Evolutionary conservation across 2,329 filamentous ascomycete genomes (phyloP), one percentile per base, ranked within the genome.

Genomic region (Magnaporthiopsis rhizophila): DNA sequence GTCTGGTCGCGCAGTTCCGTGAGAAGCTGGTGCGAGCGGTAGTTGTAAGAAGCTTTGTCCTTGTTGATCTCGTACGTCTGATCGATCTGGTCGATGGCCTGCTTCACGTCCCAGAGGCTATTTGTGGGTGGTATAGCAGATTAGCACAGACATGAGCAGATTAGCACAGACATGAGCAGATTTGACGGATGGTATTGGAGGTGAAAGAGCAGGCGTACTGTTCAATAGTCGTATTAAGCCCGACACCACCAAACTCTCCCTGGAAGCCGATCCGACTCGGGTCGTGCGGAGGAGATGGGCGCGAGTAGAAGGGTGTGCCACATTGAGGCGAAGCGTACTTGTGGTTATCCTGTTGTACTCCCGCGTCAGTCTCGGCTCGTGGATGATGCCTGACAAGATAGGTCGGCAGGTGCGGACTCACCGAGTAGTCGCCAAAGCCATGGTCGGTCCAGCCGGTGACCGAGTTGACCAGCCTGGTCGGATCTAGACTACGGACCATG

Each of bases 241-340:
- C 89, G 15, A 90, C 81, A 0, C 88, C 88, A 3, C 88, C 88
- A 65, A 90, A 91, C 69, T 91, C 89, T 34, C 88, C 88, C 67
- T 90, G 87, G 68, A 91, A 81, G 0, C 83, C 88, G 38, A 91
- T 89, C 0, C 88, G 82, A 6, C 69, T 75, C 0, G 79, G 75
- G 66, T 87, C 87, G 69, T 81, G 86, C 1, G 83, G 86, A 6
- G 76, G 79, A 0, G 83, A 84, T 3, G 75, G 69, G 3, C 76
- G 78, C 0, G 86, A 89, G 73, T 87, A 89, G 70, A 86, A 90
- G 0, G 88, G 88, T 0, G 87, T 83, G 8, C 88, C 89, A 66
- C 88, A 91, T 69, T 91, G 88, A 0, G 89, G 86, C 58, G 84
- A 86, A 0, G 88, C 85, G 71, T 91, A 91, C 71, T 90, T 86